Evolutionary conservation across 306 rosid genomes (phyloP).

Genomic region (Pyrus pyrifolia): DNA sequence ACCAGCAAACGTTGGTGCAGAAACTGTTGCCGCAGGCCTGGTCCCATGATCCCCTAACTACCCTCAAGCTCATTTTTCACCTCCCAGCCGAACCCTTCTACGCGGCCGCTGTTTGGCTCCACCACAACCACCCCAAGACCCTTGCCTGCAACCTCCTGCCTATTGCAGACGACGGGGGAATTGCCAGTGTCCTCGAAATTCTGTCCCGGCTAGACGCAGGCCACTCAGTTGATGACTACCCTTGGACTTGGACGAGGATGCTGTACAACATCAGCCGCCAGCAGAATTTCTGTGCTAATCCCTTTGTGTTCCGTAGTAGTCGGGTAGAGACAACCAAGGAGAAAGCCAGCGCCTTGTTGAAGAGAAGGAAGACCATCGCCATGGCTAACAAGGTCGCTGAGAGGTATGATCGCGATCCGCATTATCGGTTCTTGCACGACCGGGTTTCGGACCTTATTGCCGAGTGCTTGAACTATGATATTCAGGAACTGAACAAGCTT

Average conservation of each 20-base stretch:
- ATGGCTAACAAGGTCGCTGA: constrained; percentile 46
- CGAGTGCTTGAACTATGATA: constrained; percentile 38
- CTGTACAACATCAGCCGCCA: too few species aligned
- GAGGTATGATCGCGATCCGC: constrained; percentile 20
- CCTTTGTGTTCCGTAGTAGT: too few species aligned
- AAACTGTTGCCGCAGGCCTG: constrained; percentile 28
- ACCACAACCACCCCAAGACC: constrained; percentile 48
- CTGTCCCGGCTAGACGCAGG: too few species aligned
- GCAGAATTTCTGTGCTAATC: too few species aligned
- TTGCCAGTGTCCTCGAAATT: too few species aligned
- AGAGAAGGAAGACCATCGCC: constrained; percentile 30
- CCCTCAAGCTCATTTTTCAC: constrained; percentile 19
- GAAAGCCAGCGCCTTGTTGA: constrained; percentile 18
- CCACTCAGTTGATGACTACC: too few species aligned
- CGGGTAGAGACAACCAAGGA: too few species aligned
- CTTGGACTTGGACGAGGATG: too few species aligned
- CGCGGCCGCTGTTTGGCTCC: constrained; percentile 47
- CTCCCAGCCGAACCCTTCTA: constrained; percentile 43
- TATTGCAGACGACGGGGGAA: too few species aligned
- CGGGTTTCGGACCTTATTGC: constrained; percentile 44
- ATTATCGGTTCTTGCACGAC: constrained; percentile 38
- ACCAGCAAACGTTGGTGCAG: not conserved
- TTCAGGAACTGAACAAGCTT: not conserved
- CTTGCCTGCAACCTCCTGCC: constrained; percentile 39
- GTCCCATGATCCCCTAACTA: constrained; percentile 35